Percentiles rank a stretch among this genome's conserved stretches.
These are phyloP conservation scores for Vaccinium darrowii DNA, from an alignment of 148 eudicot genomes.

Conservation along the genomic window DNA sequence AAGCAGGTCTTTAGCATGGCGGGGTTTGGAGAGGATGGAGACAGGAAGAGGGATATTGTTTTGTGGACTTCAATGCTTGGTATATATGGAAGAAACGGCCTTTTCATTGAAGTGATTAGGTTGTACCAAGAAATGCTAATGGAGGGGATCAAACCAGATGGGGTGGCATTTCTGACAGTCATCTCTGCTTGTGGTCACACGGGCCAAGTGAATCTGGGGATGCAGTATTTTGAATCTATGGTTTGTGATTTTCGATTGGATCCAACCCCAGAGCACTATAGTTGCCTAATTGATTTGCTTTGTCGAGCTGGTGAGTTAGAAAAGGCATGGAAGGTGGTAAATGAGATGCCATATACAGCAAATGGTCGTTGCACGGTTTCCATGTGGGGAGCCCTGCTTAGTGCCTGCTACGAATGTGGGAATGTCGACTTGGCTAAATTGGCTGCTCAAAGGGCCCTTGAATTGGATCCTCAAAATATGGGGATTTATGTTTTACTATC, in stretches of 20 bases:
- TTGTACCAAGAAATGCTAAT: slow-evolving; percentile 53
- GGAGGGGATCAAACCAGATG: slow-evolving; percentile 61
- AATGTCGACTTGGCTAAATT: slow-evolving; percentile 54
- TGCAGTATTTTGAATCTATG: slow-evolving; percentile 59
- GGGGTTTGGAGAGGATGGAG: slow-evolving; percentile 35
- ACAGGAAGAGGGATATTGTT: slow-evolving; percentile 51
- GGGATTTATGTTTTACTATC: slow-evolving; percentile 62
- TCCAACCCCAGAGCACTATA: slow-evolving; percentile 64
- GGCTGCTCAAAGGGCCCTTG: slow-evolving; percentile 69
- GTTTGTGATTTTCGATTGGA: slow-evolving; percentile 40
- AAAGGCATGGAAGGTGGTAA: slow-evolving; percentile 57
- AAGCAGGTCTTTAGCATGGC: slow-evolving; percentile 41
- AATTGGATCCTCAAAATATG: slow-evolving; percentile 55
- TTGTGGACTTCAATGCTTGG: slow-evolving; percentile 82
- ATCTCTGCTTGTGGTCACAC: slow-evolving; percentile 68
- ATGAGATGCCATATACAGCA: slow-evolving; percentile 36
- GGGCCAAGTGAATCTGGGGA: slow-evolving; percentile 64
- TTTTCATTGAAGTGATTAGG: slow-evolving; percentile 37
- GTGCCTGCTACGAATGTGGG: slow-evolving; percentile 58
- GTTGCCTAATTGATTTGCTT: slow-evolving; percentile 63
- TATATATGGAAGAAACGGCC: slow-evolving; percentile 60
- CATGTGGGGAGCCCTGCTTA: slow-evolving; percentile 70
- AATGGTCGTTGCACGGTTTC: slow-evolving; percentile 34
- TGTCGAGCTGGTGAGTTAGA: slow-evolving; percentile 78
- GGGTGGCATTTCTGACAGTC: slow-evolving; percentile 58